Base-by-base conservation (phyloP, 768 basidiomycete genomes). In the Trametes cingulata region DNA sequence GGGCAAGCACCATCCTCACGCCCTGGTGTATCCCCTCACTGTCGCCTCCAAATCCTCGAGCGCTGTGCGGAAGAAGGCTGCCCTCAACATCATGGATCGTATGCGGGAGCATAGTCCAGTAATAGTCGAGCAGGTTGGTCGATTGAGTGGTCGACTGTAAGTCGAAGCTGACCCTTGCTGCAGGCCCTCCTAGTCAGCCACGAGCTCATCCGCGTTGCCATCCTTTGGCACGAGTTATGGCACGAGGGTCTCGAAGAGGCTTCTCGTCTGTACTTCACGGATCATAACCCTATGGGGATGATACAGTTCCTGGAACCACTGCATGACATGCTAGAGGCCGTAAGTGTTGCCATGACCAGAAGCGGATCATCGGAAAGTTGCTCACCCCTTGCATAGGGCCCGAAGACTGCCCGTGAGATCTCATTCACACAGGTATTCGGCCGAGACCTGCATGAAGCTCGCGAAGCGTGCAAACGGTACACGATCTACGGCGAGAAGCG, bases 221-320 rank as follows among this genome's bases (percentile, higher is more conserved):
- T 99, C 61, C 78, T 99, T 12, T 99, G 97, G 97, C 95, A 98
- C 67, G 97, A 99, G 72, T 78, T 95, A 64, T 99, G 97, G 97
- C 95, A 98, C 67, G 97, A 99, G 76, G 95, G 93, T 17, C 79
- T 99, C 20, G 97, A 99, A 75, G 97, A 99, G 73, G 97, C 97
- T 6, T 97, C 95, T 7, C 84, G 97, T 41, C 76, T 94, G 46
- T 99, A 95, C 77, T 99, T 95, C 80, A 95, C 93, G 10, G 97
- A 98, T 67, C 91, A 93, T 68, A 97, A 99, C 72, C 89, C 96
- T 1, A 91, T 93, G 60, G 97, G 91, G 6, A 99, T 99, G 97
- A 97, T 98, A 67, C 88, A 87, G 22, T 89, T 85, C 13, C 75
- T 99, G 48, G 93, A 95, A 67, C 96, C 95, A 2, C 76, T 98